Evolutionary conservation across 1,284 basidiomycete genomes (phyloP).

Genomic region (Inonotus obliquus): DNA sequence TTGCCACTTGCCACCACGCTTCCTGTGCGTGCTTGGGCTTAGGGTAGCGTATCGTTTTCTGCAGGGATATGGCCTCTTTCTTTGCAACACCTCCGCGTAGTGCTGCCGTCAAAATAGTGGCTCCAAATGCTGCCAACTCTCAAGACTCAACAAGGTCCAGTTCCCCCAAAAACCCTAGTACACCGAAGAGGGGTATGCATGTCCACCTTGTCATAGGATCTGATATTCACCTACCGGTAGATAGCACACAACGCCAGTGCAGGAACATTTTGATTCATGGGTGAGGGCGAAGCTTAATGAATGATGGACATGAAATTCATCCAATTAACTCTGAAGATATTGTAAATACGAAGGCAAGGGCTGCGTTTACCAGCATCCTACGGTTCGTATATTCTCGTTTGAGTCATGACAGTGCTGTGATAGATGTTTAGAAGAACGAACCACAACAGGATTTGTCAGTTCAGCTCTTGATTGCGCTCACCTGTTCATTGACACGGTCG

Average conservation of each 20-base stretch:
- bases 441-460: conserved; percentile 21
- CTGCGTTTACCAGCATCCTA: conserved; percentile 78
- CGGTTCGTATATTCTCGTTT: conserved; percentile 39
- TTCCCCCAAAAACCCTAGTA: conserved; percentile 9
- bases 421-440: conserved; percentile 1
- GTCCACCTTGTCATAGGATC: conserved; percentile 8
- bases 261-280: conserved; percentile 87
- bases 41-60: not conserved
- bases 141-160: conserved; percentile 18
- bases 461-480: conserved; percentile 27
- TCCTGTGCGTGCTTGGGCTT: not conserved
- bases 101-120: conserved; percentile 55
- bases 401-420: not conserved
- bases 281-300: conserved; percentile 37
- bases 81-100: conserved; percentile 40
- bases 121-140: conserved; percentile 34
- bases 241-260: conserved; percentile 73
- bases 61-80: conserved; percentile 31
- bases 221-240: conserved; percentile 29
- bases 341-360: conserved; percentile 86
- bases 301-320: not conserved
- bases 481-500: not conserved
- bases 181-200: conserved; percentile 40
- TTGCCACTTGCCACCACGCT: conserved; percentile 3
- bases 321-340: conserved; percentile 40